A percentile compares a stretch with the other conserved stretches of the same genome.
phyloP scores from a whole-genome alignment of 192 early-diverging fungal genomes.

The Podila verticillata region DNA sequence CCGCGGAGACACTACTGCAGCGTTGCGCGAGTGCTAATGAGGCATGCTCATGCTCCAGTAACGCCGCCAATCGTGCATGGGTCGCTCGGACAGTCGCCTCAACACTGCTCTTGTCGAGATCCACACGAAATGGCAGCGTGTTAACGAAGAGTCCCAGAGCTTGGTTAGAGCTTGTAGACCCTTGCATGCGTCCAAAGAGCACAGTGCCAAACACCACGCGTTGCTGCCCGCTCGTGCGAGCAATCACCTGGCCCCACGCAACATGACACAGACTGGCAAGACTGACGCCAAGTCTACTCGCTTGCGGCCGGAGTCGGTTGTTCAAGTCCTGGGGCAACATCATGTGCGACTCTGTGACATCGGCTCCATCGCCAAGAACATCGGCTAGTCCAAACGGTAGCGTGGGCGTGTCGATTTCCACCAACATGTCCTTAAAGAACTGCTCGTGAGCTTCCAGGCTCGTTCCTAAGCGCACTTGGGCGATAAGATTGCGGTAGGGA shows the following conservation, averaged over 20 bases:
- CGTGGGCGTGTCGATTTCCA: neutral
- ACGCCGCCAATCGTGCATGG: neutral
- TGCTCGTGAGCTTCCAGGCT: neutral
- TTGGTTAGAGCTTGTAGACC: neutral
- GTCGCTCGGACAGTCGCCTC: neutral
- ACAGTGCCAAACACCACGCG: slow-evolving; percentile 8
- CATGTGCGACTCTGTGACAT: neutral
- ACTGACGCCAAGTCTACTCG: neutral
- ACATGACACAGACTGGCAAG: slow-evolving; percentile 8
- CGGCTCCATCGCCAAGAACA: neutral
- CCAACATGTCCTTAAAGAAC: slow-evolving; percentile 10
- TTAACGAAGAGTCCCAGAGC: slow-evolving; percentile 8
- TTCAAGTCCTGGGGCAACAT: slow-evolving; percentile 12
- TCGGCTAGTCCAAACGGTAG: neutral
- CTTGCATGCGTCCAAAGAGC: slow-evolving; percentile 11
- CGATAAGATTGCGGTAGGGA: neutral
- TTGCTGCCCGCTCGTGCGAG: slow-evolving; percentile 7
- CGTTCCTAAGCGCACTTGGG: neutral
- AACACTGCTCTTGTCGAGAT: slow-evolving; percentile 5
- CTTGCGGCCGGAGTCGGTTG: neutral
- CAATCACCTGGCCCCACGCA: slow-evolving; percentile 4
- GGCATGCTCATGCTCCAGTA: slow-evolving; percentile 19
- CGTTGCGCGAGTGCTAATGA: slow-evolving; percentile 10
- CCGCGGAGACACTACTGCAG: slow-evolving; percentile 8
- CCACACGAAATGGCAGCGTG: slow-evolving; percentile 9